Percentiles rank a stretch among this genome's conserved stretches.
phyloP scores from a whole-genome alignment of 176 grass and related monocot species.

The Secale cereale region DNA sequence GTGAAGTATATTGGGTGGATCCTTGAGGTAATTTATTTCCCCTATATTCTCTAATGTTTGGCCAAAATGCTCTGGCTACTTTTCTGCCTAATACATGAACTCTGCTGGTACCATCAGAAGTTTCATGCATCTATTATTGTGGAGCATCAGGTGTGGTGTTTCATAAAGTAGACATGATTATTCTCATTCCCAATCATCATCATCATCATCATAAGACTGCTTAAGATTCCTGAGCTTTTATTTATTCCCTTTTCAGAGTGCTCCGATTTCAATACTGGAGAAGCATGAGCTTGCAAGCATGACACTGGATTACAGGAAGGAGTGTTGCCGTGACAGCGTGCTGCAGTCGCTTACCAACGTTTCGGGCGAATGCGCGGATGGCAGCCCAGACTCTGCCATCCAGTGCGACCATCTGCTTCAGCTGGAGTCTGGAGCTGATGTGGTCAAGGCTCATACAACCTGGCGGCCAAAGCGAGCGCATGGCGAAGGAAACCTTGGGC shows the following conservation, averaged over 20 bases:
- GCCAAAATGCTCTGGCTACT: neutral
- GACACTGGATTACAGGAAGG: constrained; percentile 97
- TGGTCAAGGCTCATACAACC: constrained; percentile 75
- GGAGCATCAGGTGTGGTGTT: neutral
- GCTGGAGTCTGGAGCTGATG: constrained; percentile 75
- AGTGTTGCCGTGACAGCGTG: constrained; percentile 79
- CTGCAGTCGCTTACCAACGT: constrained; percentile 81
- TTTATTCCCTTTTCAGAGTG: constrained; percentile 52
- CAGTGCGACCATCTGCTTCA: constrained; percentile 86
- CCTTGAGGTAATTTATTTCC: constrained; percentile 65
- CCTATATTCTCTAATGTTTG: neutral
- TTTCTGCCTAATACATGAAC: neutral
- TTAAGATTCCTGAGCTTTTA: neutral
- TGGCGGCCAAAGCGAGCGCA: constrained; percentile 75
- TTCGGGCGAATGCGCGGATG: constrained; percentile 20
- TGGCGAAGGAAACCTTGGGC: constrained; percentile 37
- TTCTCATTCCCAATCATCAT: neutral
- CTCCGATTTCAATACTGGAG: constrained; percentile 90
- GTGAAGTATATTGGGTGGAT: constrained; percentile 99
- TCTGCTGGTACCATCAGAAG: neutral
- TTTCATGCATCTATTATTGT: neutral
- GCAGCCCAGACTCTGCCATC: constrained; percentile 30
- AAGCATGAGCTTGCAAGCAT: constrained; percentile 92
- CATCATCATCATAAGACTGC: neutral
- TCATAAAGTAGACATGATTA: neutral